phyloP scores from a whole-genome alignment of 163 green algal genomes.

The Trebouxiophyceae sp. region DNA sequence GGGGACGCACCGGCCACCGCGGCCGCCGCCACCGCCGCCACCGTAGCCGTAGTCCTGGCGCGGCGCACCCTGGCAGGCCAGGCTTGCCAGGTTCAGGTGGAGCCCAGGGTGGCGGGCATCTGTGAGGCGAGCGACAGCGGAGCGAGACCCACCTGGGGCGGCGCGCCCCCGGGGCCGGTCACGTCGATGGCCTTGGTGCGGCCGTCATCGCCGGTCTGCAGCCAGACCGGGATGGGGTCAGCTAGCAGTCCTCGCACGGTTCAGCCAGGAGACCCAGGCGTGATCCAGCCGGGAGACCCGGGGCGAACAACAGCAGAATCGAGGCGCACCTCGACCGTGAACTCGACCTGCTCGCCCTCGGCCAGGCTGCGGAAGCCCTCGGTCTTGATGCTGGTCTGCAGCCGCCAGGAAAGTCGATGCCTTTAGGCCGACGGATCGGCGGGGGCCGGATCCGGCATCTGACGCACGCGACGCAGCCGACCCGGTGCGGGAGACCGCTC shows the following conservation, averaged over 20 bases:
- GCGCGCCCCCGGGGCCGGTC: conserved; percentile 38
- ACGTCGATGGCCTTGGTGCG: conserved; percentile 57
- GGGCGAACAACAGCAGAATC: no score
- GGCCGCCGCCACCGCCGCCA: not conserved
- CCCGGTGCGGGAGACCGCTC: no score
- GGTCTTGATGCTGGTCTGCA: conserved; percentile 66
- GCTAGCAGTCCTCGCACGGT: no score
- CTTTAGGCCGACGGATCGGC: no score
- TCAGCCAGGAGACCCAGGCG: no score
- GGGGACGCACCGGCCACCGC: not conserved
- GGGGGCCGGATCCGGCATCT: no score
- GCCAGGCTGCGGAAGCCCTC: conserved; percentile 70
- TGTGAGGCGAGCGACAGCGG: not conserved
- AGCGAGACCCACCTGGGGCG: conserved; percentile 22
- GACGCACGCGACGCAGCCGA: no score
- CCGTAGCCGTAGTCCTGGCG: not conserved
- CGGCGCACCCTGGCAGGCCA: conserved; percentile 1
- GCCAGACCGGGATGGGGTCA: no score
- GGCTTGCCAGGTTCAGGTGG: not conserved
- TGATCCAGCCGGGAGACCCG: no score
- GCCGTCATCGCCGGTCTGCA: conserved; percentile 54
- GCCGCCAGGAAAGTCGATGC: no score
- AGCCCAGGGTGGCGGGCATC: not conserved
- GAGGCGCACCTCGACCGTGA: conserved; percentile 29
- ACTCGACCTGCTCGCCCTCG: conserved; percentile 73